Evolutionary conservation across 768 basidiomycete genomes (phyloP), one percentile per base, ranked within the genome.

Genomic region (Kwoniella sp.): DNA sequence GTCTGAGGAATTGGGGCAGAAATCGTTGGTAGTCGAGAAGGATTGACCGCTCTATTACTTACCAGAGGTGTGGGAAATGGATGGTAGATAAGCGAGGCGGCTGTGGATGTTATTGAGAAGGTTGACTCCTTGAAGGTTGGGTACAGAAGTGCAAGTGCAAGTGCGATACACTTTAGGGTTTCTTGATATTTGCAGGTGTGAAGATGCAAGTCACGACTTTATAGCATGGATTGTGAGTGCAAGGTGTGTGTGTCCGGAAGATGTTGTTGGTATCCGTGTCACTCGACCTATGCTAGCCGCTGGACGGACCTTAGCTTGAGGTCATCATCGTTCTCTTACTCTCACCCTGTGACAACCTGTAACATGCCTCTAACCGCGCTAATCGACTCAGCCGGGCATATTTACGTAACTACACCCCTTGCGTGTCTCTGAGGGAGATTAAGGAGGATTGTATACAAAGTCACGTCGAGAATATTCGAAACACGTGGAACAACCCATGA

Each of bases 361-460:
- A 37, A 37, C 34, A 37, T n/a, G n/a, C n/a, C n/a, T n/a, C n/a
- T 34, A 34, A 13, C 41, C 41, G 41, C 41, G 41, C 34, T 37
- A 37, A 37, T 37, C 34, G 34, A 37, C 34, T 37, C 34, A 37
- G 5, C 34, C 34, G 34, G 34, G 7, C 13, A 5, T 13, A 37
- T 7, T 37, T 37, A 37, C 34, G 34, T 5, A 37, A 37, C 34
- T 13, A 37, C 34, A 37, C n/a, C n/a, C n/a, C n/a, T n/a, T n/a
- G n/a, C n/a, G 13, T 5, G 34, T 37, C 34, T 37, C 13, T 13
- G 7, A 13, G 13, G 7, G 13, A 37, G 5, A 37, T 0, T 15
- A 2, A 25, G 64, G 64, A 65, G 58, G 38, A 65, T 59, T 45
- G 23, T 11, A 30, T 4, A 65, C 34, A 63, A 63, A 63, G n/a